Percentiles rank a stretch among this genome's conserved stretches.
Conservation (phyloP, 2,329 filamentous ascomycete genomes). For the Aureobasidium sp. region DNA sequence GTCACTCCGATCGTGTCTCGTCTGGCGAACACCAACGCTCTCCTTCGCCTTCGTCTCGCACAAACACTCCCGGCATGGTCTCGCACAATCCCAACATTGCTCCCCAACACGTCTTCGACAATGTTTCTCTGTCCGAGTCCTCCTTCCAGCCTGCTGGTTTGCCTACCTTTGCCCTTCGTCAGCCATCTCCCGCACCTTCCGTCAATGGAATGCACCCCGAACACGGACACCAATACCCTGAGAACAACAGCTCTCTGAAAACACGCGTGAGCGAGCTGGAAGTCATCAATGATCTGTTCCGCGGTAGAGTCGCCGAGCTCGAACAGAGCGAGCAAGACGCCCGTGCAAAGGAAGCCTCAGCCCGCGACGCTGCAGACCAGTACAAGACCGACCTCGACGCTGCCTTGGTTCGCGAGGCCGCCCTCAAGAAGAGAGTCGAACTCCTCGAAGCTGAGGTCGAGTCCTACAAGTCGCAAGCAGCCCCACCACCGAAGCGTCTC, state of each 20-base stretch:
- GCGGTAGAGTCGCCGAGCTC: conserved; percentile 61
- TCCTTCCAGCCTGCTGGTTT: conserved; percentile 54
- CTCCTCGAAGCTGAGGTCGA: conserved; percentile 52
- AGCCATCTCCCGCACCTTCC: conserved; percentile 54
- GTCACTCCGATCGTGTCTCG: conserved; percentile 62
- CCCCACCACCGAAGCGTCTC: conserved; percentile 13
- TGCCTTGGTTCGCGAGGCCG: conserved; percentile 69
- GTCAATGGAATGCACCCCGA: conserved; percentile 56
- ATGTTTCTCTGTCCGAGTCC: conserved; percentile 58
- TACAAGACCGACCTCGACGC: conserved; percentile 61
- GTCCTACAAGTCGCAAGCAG: conserved; percentile 1
- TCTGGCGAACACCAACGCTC: conserved; percentile 68
- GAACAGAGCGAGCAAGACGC: conserved; percentile 69
- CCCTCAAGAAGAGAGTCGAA: conserved; percentile 72
- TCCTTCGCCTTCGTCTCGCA: conserved; percentile 72
- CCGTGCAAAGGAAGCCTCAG: conserved; percentile 52
- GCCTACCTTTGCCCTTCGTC: conserved; percentile 37
- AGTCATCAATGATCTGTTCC: conserved; percentile 73
- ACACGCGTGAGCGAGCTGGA: conserved; percentile 93
- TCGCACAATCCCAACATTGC: conserved; percentile 55
- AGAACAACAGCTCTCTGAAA: conserved; percentile 80
- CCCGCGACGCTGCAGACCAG: conserved; percentile 50
- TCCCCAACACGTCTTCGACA: conserved; percentile 72
- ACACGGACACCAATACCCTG: conserved; percentile 69
- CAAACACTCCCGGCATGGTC: conserved; percentile 68